Base-by-base conservation (phyloP, 306 rosid genomes). In the Prunus mume region DNA sequence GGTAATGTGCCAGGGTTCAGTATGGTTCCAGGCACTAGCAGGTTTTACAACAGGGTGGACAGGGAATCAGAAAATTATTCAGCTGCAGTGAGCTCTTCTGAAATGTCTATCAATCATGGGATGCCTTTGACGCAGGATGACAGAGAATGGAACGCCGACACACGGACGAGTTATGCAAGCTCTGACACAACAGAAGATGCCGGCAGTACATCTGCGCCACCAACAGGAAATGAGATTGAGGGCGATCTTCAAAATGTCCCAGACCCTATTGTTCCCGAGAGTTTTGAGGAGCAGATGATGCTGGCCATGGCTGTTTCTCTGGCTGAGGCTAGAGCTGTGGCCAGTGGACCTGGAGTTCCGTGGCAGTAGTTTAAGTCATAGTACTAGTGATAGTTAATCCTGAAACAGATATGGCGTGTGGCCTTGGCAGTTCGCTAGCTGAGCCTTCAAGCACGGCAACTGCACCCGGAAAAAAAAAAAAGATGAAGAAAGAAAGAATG, bases 221-320 rank as follows among this genome's bases (percentile, higher is more conserved):
- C 88, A 10, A 81, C 15, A n/a, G 19, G 85, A 2, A 85, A 82
- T 81, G 93, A 85, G 66, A 76, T 83, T 27, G 97, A 87, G 47
- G 87, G 86, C 15, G 82, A 72, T 85, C 85, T 79, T 71, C 89
- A 79, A 81, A 86, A 79, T 81, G 68, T 75, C 47, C 72, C 85
- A 17, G 79, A 82, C 19, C 83, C 93, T 55, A 88, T 95, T 27
- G 54, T 95, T 77, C 99, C 99, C 0, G 98, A 87, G 87, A 93
- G 90, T 78, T 96, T 79, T 78, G 99, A 96, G 89, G 99, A 96
- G 81, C 99, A 96, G 88, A 96, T 92, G 93, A 91, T 96, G 99
- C 84, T 96, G 61, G 98, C 98, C 68, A 85, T 92, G 98, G 99
- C 98, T 3, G 93, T 92, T 76, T 96, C 99, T 66, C 83, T 96